Percentiles rank a stretch among this genome's conserved stretches.
These are phyloP conservation scores for Aspergillus sp. DNA, from an alignment of 2,329 filamentous ascomycete genomes.

Conservation along the genomic window DNA sequence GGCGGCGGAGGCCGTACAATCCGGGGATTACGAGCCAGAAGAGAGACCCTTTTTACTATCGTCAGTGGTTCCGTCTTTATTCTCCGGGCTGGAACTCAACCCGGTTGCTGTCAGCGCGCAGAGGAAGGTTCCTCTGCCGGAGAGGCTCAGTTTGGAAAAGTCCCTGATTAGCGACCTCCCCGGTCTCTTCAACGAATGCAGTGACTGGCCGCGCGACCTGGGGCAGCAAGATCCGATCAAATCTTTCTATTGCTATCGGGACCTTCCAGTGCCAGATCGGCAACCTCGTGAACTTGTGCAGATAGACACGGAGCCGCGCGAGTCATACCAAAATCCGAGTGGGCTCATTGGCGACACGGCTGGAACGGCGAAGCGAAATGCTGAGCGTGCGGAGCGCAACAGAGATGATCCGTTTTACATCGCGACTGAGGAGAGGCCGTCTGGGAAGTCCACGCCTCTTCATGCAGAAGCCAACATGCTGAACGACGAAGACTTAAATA, in stretches of 20 bases:
- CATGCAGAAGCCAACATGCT: slow-evolving; percentile 64
- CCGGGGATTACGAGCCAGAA: slow-evolving; percentile 17
- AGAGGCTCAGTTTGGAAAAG: slow-evolving; percentile 66
- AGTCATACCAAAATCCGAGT: slow-evolving; percentile 29
- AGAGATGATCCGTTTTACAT: slow-evolving; percentile 97
- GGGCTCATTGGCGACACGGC: slow-evolving; percentile 57
- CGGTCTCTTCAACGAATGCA: slow-evolving; percentile 51
- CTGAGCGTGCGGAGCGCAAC: slow-evolving; percentile 71
- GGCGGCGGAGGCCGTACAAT: slow-evolving; percentile 61
- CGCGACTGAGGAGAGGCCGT: slow-evolving; percentile 42
- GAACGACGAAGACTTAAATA: slow-evolving; percentile 72
- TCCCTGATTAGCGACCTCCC: slow-evolving; percentile 70
- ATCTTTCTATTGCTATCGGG: slow-evolving; percentile 32
- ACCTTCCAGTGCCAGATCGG: slow-evolving; percentile 13
- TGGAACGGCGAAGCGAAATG: slow-evolving; percentile 62
- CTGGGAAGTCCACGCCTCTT: slow-evolving; percentile 63
- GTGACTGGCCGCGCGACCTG: slow-evolving; percentile 40
- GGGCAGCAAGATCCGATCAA: slow-evolving; percentile 36
- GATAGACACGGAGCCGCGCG: slow-evolving; percentile 13
- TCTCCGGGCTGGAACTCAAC: slow-evolving; percentile 78
- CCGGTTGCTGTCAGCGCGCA: slow-evolving; percentile 79
- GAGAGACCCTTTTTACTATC: slow-evolving; percentile 78
- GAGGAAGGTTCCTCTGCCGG: slow-evolving; percentile 71
- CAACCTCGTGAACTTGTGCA: slow-evolving; percentile 11
- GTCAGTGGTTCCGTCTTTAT: slow-evolving; percentile 81